Evolutionary conservation across 139 green algal genomes (phyloP).

Genomic region (Spirogloea muscicola): DNA sequence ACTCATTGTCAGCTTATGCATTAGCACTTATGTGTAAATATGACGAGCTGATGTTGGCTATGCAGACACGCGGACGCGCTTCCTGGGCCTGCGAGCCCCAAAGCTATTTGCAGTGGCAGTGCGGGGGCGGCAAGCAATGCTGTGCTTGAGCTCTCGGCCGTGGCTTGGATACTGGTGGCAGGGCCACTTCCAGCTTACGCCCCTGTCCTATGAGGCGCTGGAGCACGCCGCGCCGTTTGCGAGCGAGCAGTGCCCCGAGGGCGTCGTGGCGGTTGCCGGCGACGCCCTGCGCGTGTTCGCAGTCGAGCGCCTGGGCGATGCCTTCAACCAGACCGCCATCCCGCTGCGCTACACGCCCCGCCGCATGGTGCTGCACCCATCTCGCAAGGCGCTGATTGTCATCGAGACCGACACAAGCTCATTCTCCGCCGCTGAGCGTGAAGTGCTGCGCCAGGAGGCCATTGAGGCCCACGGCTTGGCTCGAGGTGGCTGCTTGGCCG

Average conservation of each 20-base stretch:
- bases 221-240: conserved; percentile 66
- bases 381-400: conserved; percentile 61
- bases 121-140: conserved; percentile 69
- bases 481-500: too few relatives aligned
- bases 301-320: conserved; percentile 85
- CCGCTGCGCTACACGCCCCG: conserved; percentile 93
- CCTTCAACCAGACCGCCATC: conserved; percentile 77
- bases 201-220: conserved; percentile 84
- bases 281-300: conserved; percentile 81
- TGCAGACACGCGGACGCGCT: conserved; percentile 87
- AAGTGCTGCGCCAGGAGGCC: conserved; percentile 15
- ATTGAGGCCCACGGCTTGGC: too few relatives aligned
- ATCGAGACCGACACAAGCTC: conserved; percentile 76
- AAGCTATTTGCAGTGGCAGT: conserved; percentile 64
- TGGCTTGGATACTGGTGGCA: conserved; percentile 91
- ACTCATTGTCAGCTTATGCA: too few relatives aligned
- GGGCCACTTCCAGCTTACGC: conserved; percentile 81
- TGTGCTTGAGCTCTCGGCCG: conserved; percentile 84
- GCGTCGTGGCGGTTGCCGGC: conserved; percentile 85
- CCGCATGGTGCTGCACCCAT: conserved; percentile 75
- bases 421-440: conserved; percentile 48
- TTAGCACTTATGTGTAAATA: too few relatives aligned
- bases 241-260: conserved; percentile 91
- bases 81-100: conserved; percentile 82
- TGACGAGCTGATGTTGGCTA: too few relatives aligned